These are phyloP conservation scores for Rehmannia glutinosa DNA, from an alignment of 257 asterid genomes.

Conservation along the genomic window DNA sequence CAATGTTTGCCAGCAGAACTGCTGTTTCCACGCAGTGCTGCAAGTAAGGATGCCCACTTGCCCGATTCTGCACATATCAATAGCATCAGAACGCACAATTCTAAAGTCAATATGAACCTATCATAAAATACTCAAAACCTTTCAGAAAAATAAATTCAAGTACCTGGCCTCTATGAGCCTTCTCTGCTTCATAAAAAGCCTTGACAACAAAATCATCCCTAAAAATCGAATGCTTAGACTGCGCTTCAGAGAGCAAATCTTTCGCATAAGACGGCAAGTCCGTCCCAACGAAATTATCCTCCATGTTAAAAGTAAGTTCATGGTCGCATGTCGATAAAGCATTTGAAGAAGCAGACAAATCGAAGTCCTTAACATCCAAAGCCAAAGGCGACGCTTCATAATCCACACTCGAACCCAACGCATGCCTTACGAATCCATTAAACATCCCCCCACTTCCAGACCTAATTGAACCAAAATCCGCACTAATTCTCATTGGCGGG, in stretches of 20 bases:
- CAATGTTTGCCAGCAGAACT: conserved; percentile 59
- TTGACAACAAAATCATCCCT: conserved; percentile 68
- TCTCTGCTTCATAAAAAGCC: conserved; percentile 85
- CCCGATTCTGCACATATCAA: conserved; percentile 58
- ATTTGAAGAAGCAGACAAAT: conserved; percentile 31
- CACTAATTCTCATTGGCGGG: conserved; percentile 47
- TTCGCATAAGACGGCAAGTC: conserved; percentile 56
- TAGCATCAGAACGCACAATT: neutral
- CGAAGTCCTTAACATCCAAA: conserved; percentile 34
- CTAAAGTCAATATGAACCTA: neutral
- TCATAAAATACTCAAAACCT: neutral
- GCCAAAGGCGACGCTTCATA: conserved; percentile 45
- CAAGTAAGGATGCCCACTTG: conserved; percentile 90
- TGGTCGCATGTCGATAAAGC: conserved; percentile 29
- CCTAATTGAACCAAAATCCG: conserved; percentile 45
- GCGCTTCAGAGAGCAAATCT: conserved; percentile 70
- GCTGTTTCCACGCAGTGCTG: conserved; percentile 98
- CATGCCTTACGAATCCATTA: conserved; percentile 65
- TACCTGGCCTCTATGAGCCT: conserved; percentile 82
- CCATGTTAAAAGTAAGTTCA: conserved; percentile 86
- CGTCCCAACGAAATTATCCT: conserved; percentile 44
- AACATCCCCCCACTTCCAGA: conserved; percentile 54
- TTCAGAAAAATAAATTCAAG: neutral
- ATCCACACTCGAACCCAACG: conserved; percentile 71
- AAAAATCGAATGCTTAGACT: conserved; percentile 61